These are phyloP conservation scores for Xylaria sp. DNA, from an alignment of 2,329 filamentous ascomycete genomes.

Conservation along the genomic window DNA sequence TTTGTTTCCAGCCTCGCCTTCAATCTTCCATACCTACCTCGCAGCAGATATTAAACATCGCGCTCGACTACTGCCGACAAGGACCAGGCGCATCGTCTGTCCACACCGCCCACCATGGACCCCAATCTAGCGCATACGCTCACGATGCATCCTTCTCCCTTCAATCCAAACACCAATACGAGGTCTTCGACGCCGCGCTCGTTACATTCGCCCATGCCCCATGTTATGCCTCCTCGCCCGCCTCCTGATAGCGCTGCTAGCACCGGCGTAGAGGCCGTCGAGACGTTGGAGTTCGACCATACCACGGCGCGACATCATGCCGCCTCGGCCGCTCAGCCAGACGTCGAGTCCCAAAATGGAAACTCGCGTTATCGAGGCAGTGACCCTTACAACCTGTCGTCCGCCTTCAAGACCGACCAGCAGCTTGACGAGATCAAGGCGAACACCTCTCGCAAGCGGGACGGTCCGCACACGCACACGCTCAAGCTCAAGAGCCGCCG, in stretches of 20 bases:
- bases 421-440: slow-evolving; percentile 83
- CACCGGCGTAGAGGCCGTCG: slow-evolving; percentile 57
- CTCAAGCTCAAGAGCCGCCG: slow-evolving; percentile 48
- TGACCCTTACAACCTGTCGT: slow-evolving; percentile 84
- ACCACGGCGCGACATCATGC: slow-evolving; percentile 56
- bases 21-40: background rate
- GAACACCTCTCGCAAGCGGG: slow-evolving; percentile 81
- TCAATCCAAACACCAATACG: slow-evolving; percentile 41
- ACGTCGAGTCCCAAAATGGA: slow-evolving; percentile 57
- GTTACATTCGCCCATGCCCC: slow-evolving; percentile 42
- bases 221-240: slow-evolving; percentile 22
- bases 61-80: background rate
- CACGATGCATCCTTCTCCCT: slow-evolving; percentile 58
- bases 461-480: slow-evolving; percentile 44
- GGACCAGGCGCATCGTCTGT: background rate
- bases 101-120: slow-evolving; percentile 50
- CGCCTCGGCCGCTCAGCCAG: slow-evolving; percentile 48
- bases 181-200: slow-evolving; percentile 36
- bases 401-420: slow-evolving; percentile 77
- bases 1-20: background rate
- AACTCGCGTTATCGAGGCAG: slow-evolving; percentile 62
- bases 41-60: background rate
- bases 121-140: slow-evolving; percentile 55
- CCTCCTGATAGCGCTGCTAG: slow-evolving; percentile 53
- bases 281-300: slow-evolving; percentile 47